Conservation (phyloP, 2,329 filamentous ascomycete species). For the Pestalotiopsis sp. region DNA sequence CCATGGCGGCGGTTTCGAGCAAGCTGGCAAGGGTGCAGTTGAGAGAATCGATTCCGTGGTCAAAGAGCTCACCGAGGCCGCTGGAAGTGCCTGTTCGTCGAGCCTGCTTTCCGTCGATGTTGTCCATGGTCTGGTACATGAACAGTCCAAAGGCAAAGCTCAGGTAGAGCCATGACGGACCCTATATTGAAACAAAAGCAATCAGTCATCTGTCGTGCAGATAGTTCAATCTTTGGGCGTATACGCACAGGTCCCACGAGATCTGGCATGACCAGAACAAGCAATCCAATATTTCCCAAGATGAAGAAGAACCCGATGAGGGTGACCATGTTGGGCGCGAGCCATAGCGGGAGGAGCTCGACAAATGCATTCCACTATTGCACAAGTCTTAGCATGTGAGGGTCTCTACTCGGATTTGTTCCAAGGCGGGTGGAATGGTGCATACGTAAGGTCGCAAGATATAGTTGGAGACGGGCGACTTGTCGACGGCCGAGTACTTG, state of each 20-base stretch:
- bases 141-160: slow-evolving; percentile 95
- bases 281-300: slow-evolving; percentile 73
- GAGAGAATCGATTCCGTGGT: slow-evolving; percentile 96
- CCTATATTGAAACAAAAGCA: slow-evolving; percentile 46
- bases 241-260: slow-evolving; percentile 79
- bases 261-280: slow-evolving; percentile 85
- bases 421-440: slow-evolving; percentile 20
- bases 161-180: slow-evolving; percentile 89
- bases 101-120: slow-evolving; percentile 97
- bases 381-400: slow-evolving; percentile 20
- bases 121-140: slow-evolving; percentile 99
- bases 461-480: slow-evolving; percentile 90
- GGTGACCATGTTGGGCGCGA: slow-evolving; percentile 97
- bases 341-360: slow-evolving; percentile 88
- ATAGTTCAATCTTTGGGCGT: neutral
- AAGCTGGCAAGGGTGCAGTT: slow-evolving; percentile 95
- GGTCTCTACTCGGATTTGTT: slow-evolving; percentile 17
- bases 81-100: slow-evolving; percentile 93
- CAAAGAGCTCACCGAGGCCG: slow-evolving; percentile 92
- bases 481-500: slow-evolving; percentile 97
- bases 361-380: slow-evolving; percentile 95
- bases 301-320: slow-evolving; percentile 95
- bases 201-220: slow-evolving; percentile 14
- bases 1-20: slow-evolving; percentile 91
- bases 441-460: slow-evolving; percentile 94